Evolutionary conservation across 495 filamentous ascomycete species (phyloP), one percentile per base, ranked within the genome.

Genomic region (Penicillium lividum): DNA sequence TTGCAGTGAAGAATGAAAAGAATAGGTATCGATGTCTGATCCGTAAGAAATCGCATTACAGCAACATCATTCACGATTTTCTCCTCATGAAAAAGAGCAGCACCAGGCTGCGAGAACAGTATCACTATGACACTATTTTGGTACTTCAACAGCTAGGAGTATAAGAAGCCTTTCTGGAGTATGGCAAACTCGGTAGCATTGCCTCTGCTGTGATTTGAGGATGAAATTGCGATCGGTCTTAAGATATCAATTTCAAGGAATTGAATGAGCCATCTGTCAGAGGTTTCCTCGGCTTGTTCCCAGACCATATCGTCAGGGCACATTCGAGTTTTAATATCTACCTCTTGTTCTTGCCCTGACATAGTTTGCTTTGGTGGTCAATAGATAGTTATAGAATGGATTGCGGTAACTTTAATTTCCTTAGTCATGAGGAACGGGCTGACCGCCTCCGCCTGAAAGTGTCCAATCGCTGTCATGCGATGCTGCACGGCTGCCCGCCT

Each of bases 51-150:
- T 11, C 72, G 67, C 70, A 79, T 76, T 8, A 73, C 68, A n/a
- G 73, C 73, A 16, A 74, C 77, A 54, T 83, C 79, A 49, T 65
- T 68, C 3, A 52, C 51, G 18, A 71, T 47, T 53, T 77, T 78
- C 58, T 79, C 77, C 27, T 69, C 67, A 1, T 66, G 63, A 51
- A 76, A 72, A 29, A 67, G 53, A 4, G 61, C 40, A 15, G 56
- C 53, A 8, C 62, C 65, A 5, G 53, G 54, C 27, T 47, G 56
- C 3, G 62, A 51, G n/a, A 68, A 55, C 1, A 56, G 50, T 5
- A 68, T 62, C n/a, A 5, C 54, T 33, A 4, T 22, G 53, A 34
- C 27, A 59, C 36, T 34, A 34, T 55, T 31, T 33, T 48, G 6
- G 42, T 51, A 59, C 29, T 51, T 56, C 54, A 65, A 54, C n/a